phyloP scores from a whole-genome alignment of 2,329 filamentous ascomycete genomes.

The Ceratocystis variospora region DNA sequence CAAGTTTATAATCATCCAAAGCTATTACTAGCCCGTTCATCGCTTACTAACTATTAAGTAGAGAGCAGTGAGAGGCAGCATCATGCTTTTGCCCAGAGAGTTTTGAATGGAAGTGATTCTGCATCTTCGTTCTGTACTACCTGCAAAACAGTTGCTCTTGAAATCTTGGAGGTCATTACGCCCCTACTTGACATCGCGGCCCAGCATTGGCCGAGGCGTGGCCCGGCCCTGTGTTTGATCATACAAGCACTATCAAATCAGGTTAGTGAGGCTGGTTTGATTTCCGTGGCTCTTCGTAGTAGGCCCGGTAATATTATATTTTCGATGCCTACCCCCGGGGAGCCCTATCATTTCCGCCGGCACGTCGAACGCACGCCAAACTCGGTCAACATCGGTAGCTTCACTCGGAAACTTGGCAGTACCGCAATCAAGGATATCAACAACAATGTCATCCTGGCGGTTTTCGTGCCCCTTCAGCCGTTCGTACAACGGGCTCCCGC shows the following conservation, averaged over 20 bases:
- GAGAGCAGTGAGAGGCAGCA: neutral
- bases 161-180: slow-evolving; percentile 9
- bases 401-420: neutral
- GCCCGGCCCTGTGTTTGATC: neutral
- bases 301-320: neutral
- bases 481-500: slow-evolving; percentile 1
- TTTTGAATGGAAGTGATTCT: neutral
- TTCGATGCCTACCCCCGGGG: slow-evolving; percentile 13
- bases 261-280: slow-evolving; percentile 7
- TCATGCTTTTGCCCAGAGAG: neutral
- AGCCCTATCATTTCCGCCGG: slow-evolving; percentile 11
- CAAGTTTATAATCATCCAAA: neutral
- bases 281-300: slow-evolving; percentile 14
- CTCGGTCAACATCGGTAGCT: neutral
- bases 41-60: neutral
- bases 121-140: neutral
- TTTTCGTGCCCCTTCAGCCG: slow-evolving; percentile 11
- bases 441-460: slow-evolving; percentile 1
- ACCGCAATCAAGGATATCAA: neutral
- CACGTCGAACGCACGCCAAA: neutral
- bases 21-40: neutral
- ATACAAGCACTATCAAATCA: slow-evolving; percentile 10
- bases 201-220: slow-evolving; percentile 11
- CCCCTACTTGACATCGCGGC: slow-evolving; percentile 13
- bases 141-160: slow-evolving; percentile 1